Base-by-base conservation (phyloP, 2,329 filamentous ascomycete genomes). In the Neophaeococcomyces mojaviensis region DNA sequence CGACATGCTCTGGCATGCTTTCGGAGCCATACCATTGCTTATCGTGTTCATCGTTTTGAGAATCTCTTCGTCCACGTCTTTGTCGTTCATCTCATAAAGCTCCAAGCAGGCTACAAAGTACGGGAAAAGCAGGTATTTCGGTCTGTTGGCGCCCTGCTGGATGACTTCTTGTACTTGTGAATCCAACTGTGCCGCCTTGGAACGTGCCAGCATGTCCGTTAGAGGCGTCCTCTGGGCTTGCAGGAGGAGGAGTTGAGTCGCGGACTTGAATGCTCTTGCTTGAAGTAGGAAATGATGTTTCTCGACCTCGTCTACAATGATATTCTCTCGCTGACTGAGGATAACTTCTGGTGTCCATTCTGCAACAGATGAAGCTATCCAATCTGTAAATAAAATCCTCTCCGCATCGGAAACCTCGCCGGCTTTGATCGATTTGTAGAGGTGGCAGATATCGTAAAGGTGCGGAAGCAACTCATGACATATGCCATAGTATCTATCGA, bases 91-190 rank as follows among this genome's bases (percentile, higher is more conserved):
- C 24, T 28, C 24, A 20, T 20, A 3, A 16, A 16, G 12, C 13
- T 38, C 36, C 36, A 38, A 12, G 16, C 36, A 38, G 5, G 36
- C 36, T 16, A 38, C 36, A 20, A 38, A 38, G 16, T 38, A 38
- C 3, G 36, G 36, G 20, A 38, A 38, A 15, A 38, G 36, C 5
- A 20, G 18, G 36, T 38, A 38, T 6, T 38, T 38, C 5, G 36
- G 36, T 38, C 36, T 15, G 10, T 20, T 16, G 13, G 24, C 36
- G 6, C 13, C 16, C 12, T 38, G 36, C 12, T 38, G 13, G 18
- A 38, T 38, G 12, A 20, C 13, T 13, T 38, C 16, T 16, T 20
- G 5, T 13, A 38, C 12, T 20, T 38, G 18, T 38, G 36, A 3
- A 15, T 38, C 18, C 10, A 38, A 13, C 20, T 38, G 36, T 10